Percentiles rank a stretch among this genome's conserved stretches.
Evolutionary conservation across 2,329 filamentous ascomycete genomes (phyloP).

Genomic region (Fusarium verticillioides): DNA sequence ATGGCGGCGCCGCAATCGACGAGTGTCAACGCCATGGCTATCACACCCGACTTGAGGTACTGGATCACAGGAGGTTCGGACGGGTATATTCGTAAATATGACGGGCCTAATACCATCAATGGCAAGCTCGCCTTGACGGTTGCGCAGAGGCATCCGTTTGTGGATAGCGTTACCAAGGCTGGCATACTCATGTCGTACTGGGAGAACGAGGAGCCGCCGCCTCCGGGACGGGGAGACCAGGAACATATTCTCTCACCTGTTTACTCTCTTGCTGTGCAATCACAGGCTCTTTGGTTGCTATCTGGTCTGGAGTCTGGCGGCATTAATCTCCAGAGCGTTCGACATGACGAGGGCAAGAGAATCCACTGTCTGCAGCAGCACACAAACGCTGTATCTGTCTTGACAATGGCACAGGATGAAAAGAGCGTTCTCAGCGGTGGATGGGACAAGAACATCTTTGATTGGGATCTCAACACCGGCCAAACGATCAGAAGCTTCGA

Average conservation of each 20-base stretch:
- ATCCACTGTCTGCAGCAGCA: slow-evolving; percentile 86
- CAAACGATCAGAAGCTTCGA: slow-evolving; percentile 79
- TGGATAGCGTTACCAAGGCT: slow-evolving; percentile 96
- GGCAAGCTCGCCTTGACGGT: slow-evolving; percentile 94
- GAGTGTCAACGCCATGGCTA: slow-evolving; percentile 90
- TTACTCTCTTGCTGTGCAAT: slow-evolving; percentile 92
- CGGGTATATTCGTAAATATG: slow-evolving; percentile 96
- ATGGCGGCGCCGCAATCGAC: slow-evolving; percentile 97
- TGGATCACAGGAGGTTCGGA: slow-evolving; percentile 95
- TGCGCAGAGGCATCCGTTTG: slow-evolving; percentile 94
- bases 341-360: slow-evolving; percentile 93
- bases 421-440: slow-evolving; percentile 88
- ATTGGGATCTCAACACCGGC: slow-evolving; percentile 95
- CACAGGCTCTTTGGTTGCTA: slow-evolving; percentile 89
- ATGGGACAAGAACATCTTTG: slow-evolving; percentile 94
- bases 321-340: slow-evolving; percentile 92
- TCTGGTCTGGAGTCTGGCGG: slow-evolving; percentile 90
- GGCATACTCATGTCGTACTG: slow-evolving; percentile 96
- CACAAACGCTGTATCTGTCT: slow-evolving; percentile 89
- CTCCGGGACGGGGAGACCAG: slow-evolving; percentile 58
- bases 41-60: slow-evolving; percentile 94
- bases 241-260: slow-evolving; percentile 84
- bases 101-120: slow-evolving; percentile 94
- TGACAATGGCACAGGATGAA: slow-evolving; percentile 86
- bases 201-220: slow-evolving; percentile 88